Base-by-base conservation (phyloP, 2,329 filamentous ascomycete genomes). In the Ophiostoma sp. region DNA sequence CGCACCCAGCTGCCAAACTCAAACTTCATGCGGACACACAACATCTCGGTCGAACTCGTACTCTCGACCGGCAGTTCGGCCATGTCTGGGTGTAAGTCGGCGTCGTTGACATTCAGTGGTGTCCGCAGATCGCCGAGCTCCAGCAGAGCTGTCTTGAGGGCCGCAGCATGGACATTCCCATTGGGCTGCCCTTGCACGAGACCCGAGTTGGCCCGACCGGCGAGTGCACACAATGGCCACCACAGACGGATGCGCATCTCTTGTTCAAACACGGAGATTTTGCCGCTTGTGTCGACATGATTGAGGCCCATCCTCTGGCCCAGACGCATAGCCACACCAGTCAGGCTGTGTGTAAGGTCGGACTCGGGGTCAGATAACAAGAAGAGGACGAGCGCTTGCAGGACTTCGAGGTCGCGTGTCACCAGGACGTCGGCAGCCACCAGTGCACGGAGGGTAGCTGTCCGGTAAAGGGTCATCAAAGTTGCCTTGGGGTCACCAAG, bases 281-380 rank as follows among this genome's bases (percentile, higher is more conserved):
- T 86, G 8, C 89, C 82, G 22, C 81, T 79, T 73, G 87, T 85
- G 45, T 88, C 89, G 74, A 92, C 90, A 15, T 87, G 85, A 74
- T 91, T 89, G 63, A 92, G 84, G 0, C 90, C 90, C 85, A 92
- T 90, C 78, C 90, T 89, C 78, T 91, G 88, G 0, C 89, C 90
- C 69, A 92, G 88, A 22, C 90, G 86, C 45, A 92, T 84, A 4
- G 88, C 83, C n/a, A 89, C 83, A 5, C 89, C 89, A 69, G 87
- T 88, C 31, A 91, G 78, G 61, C 90, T 85, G 87, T 88, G 90
- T 3, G 87, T 83, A 1, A 87, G 86, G 75, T 90, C 87, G 2
- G 85, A 85, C 75, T 90, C 87, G 77, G 52, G 31, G 17, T 19
- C n/a, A 72, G 80, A 52, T 81, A 89, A 87, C 79, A 90, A 78